A percentile compares a stretch with the other conserved stretches of the same genome.
phyloP scores from a whole-genome alignment of 2,329 filamentous ascomycete genomes.

The Cladosporium sphaerospermum region DNA sequence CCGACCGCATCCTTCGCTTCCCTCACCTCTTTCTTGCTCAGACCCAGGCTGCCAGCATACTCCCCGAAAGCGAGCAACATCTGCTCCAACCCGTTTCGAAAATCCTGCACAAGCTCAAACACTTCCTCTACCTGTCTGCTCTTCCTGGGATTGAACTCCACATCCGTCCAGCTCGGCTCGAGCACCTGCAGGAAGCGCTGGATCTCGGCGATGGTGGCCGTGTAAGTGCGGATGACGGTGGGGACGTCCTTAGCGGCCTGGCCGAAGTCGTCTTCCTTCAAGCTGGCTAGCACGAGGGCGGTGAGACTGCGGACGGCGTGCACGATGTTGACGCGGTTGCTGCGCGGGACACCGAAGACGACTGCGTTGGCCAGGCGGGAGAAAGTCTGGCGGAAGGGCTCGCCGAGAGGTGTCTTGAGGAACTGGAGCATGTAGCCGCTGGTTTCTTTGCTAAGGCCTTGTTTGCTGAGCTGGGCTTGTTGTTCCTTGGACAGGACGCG shows the following conservation, averaged over 20 bases:
- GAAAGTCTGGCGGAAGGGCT: constrained; percentile 65
- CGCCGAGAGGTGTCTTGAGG: constrained; percentile 52
- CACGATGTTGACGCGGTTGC: constrained; percentile 60
- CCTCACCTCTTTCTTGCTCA: constrained; percentile 65
- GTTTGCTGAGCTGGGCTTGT: constrained; percentile 46
- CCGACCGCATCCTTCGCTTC: constrained; percentile 58
- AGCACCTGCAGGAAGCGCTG: constrained; percentile 58
- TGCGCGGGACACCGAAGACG: constrained; percentile 68
- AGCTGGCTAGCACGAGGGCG: constrained; percentile 62
- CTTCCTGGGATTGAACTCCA: constrained; percentile 43
- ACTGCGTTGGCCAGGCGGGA: constrained; percentile 57
- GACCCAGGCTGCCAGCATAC: constrained; percentile 64
- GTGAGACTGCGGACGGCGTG: constrained; percentile 62
- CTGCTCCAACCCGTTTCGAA: constrained; percentile 60
- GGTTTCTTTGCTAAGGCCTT: constrained; percentile 44
- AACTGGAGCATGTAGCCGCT: constrained; percentile 37
- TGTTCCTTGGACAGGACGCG: constrained; percentile 41
- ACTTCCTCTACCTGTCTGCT: constrained; percentile 55
- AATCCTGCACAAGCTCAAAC: constrained; percentile 58
- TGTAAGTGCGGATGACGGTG: constrained; percentile 66
- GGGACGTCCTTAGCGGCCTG: constrained; percentile 80
- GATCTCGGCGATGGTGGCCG: constrained; percentile 60
- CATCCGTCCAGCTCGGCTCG: constrained; percentile 73
- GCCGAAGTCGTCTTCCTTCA: constrained; percentile 76
- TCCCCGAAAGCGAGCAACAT: constrained; percentile 67